phyloP scores from a whole-genome alignment of 225 moss, liverwort and hornwort species.

The Takakia lepidozioides region DNA sequence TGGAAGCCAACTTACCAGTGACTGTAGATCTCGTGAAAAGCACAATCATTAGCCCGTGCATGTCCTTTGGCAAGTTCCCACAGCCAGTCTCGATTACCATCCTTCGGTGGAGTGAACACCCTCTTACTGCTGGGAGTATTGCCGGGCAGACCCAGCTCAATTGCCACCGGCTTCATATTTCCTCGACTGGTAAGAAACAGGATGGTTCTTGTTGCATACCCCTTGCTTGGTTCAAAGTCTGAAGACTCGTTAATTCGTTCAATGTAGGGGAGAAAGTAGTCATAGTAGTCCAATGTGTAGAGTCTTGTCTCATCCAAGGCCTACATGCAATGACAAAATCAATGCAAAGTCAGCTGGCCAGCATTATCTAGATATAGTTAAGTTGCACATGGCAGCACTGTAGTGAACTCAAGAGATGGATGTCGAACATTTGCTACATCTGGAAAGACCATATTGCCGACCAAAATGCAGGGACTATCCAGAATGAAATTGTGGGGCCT shows the following conservation, averaged over 20 bases:
- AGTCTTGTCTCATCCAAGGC: slow-evolving; percentile 35
- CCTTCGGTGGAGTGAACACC: slow-evolving; percentile 23
- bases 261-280: slow-evolving; percentile 47
- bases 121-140: slow-evolving; percentile 15
- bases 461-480: too few species aligned
- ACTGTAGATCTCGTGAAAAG: slow-evolving; percentile 57
- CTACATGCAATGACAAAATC: too few species aligned
- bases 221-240: slow-evolving; percentile 36
- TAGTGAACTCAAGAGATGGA: too few species aligned
- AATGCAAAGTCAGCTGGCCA: too few species aligned
- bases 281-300: slow-evolving; percentile 51
- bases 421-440: too few species aligned
- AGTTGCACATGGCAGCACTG: too few species aligned
- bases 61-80: slow-evolving; percentile 68
- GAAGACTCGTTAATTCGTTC: slow-evolving; percentile 40
- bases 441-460: too few species aligned
- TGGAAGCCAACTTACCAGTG: slow-evolving; percentile 73
- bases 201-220: slow-evolving; percentile 49
- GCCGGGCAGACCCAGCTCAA: slow-evolving; percentile 54
- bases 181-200: slow-evolving; percentile 44
- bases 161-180: slow-evolving; percentile 43
- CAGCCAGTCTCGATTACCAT: slow-evolving; percentile 51
- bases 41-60: slow-evolving; percentile 51
- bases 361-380: too few species aligned
- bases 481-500: too few species aligned